Base-by-base conservation (phyloP, 2,329 filamentous ascomycete species). In the Xylogone sp. region DNA sequence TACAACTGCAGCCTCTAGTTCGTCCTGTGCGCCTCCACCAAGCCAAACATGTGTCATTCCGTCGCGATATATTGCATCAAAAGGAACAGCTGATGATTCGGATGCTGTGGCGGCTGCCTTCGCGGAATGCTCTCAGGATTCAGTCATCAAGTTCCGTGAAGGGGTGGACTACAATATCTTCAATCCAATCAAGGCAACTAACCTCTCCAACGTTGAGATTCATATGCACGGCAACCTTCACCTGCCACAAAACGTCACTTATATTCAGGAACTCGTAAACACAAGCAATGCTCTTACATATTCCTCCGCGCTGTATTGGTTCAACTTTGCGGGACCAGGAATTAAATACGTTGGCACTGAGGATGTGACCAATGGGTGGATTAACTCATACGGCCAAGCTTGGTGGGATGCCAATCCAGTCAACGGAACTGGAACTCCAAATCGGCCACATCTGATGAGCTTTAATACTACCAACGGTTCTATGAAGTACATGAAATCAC, bases 381-480 rank as follows among this genome's bases (percentile, higher is more conserved):
- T 75, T 54, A 66, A 73, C 50, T 73, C 69, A 2, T 71, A 74
- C 47, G 72, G 72, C 21, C 71, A 75, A 56, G 62, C 64, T 1
- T 75, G 73, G 73, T 75, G 71, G 71, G 71, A 74, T 48, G 63
- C 67, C 6, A 75, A 74, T 53, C 65, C 67, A 2, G 55, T 60
- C 6, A 69, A 69, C 29, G 65, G 64, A 39, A 70, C 70, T 20
- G 72, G 72, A 9, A 62, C 69, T 12, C 58, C 61, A 13, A 66
- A 64, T 29, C 65, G 72, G 5, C 73, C 73, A 9, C 71, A 73
- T 54, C 60, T 75, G 9, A 65, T 73, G 59, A 63, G 60, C 22
- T 69, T 71, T 60, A 66, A 66, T 42, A 66, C 67, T 10, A 67
- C 60, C 2, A 60, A 70, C 49, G 68, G 68, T 4, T 61, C 62